These are phyloP conservation scores for Irineochytrium annulatum DNA, from an alignment of 192 early-diverging fungal species.

Conservation along the genomic window DNA sequence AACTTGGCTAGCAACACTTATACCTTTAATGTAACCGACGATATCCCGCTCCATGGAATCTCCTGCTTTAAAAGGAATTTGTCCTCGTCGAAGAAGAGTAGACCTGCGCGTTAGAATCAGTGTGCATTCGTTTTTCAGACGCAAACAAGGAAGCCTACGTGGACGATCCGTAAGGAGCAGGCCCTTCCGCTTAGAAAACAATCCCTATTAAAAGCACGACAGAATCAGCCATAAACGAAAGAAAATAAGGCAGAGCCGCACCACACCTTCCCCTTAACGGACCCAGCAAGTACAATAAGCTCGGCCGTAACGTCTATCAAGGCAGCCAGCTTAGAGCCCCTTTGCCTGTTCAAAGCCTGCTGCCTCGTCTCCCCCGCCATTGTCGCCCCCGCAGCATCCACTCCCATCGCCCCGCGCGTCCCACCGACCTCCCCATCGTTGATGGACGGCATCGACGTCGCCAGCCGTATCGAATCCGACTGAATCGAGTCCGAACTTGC, in stretches of 20 bases:
- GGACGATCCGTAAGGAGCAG: slow-evolving; percentile 68
- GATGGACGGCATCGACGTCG: not conserved
- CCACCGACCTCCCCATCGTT: not conserved
- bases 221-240: not conserved
- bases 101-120: slow-evolving; percentile 6
- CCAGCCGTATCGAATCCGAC: slow-evolving; percentile 21
- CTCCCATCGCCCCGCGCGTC: not conserved
- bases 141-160: slow-evolving; percentile 26
- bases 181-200: slow-evolving; percentile 51
- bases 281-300: slow-evolving; percentile 55
- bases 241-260: slow-evolving; percentile 36
- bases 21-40: slow-evolving; percentile 58
- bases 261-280: slow-evolving; percentile 42
- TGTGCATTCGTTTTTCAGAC: not conserved
- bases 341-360: slow-evolving; percentile 23
- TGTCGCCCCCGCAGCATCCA: no score
- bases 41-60: slow-evolving; percentile 55
- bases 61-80: slow-evolving; percentile 51
- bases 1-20: no score
- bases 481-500: slow-evolving; percentile 13
- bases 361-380: slow-evolving; percentile 9
- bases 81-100: slow-evolving; percentile 62
- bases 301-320: slow-evolving; percentile 49
- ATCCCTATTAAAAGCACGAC: slow-evolving; percentile 7
- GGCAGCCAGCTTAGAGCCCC: slow-evolving; percentile 25